Evolutionary conservation across 1,139 yeast genomes (phyloP), one percentile per base, ranked within the genome.

Genomic region (Diutina neorugosa): DNA sequence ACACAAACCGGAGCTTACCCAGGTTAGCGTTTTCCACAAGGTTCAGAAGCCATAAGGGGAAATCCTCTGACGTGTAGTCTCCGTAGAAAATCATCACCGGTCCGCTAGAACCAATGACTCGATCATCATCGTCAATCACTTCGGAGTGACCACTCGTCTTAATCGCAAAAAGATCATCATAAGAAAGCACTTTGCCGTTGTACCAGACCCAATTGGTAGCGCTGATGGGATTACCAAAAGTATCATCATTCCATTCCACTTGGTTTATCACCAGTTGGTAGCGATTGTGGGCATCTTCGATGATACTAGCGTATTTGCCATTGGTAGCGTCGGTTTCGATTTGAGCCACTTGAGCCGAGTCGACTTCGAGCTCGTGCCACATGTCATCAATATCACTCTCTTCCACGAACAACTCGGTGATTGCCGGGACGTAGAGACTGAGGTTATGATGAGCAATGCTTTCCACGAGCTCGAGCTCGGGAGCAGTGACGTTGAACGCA

Each of bases 1-100:
- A 46, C 14, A 46, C 50, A 46, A 46, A 46, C 19, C 50, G 37
- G 9, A 27, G 40, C 19, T 46, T 46, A 14, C 40, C 50, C 50
- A 25, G 23, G n/a, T 46, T 19, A 7, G 50, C 37, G 27, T 46
- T 46, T 8, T 27, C 21, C 19, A 25, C 27, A 4, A 46, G 21
- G 19, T 27, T 27, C 14, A 4, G 7, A 12, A 46, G n/a, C 50
- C 50, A 46, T 23, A 27, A 7, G 23, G 19, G n/a, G 6, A 46
- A 46, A 5, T 46, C 50, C 9, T 46, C 50, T 11, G 23, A 23
- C 14, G 21, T 25, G 16, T 46, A 27, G n/a, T 46, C 50, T 2
- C 50, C 50, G 18, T 46, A 46, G n/a, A 46, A 46, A 14, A 46
- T 46, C 50, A 46, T 46, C 31, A 46, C 50, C 16, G 50, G 50